Base-by-base conservation (phyloP, 1,284 basidiomycete genomes). In the Leccinum glutinopallens region DNA sequence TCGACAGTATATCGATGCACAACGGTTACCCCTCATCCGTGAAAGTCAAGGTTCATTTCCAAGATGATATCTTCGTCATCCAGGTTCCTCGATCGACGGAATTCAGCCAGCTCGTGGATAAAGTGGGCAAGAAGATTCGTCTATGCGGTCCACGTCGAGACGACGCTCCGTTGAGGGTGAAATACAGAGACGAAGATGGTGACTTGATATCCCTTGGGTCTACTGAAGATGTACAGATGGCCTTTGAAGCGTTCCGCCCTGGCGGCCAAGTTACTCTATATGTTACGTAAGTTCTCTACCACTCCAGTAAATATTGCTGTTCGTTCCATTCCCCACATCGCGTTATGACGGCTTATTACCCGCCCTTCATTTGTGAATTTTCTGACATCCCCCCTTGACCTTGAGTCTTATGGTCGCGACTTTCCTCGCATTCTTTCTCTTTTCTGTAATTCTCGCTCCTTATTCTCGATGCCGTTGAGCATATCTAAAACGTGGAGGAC, bases 181-280 rank as follows among this genome's bases (percentile, higher is more conserved):
- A 93, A 76, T 96, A 96, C 77, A 88, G 84, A 75, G 94, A 96
- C 77, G 94, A 96, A 74, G 93, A 96, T 70, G 93, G 92, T n/a
- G 94, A 96, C 75, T 81, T 92, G 83, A 87, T 96, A 58, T 89
- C 88, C 46, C 83, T 96, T 66, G 90, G 89, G 35, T 93, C 91
- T 59, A 94, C 92, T 58, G 94, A 96, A 74, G 94, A 96, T 75
- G 90, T 95, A 22, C 90, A 92, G 68, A 93, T 95, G 87, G 93
- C 94, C 57, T 94, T 95, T 69, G 93, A 94, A 76, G 84, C 87
- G 65, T 87, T 85, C 77, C 81, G 85, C 68, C 87, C 88, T 22
- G 89, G 88, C 33, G 87, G 86, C 67, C 89, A 91, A 77, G 89
- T 92, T 63, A 89, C 86, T 22, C 83, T 92, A 60, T 91, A 85